Evolutionary conservation across 2,329 filamentous ascomycete genomes (phyloP).

Genomic region (Stromatinia cepivora): DNA sequence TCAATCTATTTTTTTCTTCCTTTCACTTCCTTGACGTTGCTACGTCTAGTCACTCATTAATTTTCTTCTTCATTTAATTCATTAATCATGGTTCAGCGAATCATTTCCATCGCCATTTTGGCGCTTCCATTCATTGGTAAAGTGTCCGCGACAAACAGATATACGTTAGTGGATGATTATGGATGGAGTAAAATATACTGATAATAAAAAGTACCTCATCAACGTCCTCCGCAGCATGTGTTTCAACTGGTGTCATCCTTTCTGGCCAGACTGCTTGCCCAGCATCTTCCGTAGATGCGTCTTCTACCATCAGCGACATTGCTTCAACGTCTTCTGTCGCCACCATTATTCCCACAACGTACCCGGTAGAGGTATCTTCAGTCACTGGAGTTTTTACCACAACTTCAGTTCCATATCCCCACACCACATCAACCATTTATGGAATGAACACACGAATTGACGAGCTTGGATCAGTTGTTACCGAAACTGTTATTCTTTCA

Average conservation of each 20-base stretch:
- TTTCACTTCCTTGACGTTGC: constrained; percentile 27
- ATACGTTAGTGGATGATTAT: constrained; percentile 40
- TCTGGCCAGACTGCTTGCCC: constrained; percentile 14
- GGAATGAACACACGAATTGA: constrained; percentile 15
- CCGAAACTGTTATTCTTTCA: constrained; percentile 20
- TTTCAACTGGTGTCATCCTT: constrained; percentile 10
- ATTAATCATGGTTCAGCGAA: constrained; percentile 27
- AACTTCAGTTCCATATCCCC: not conserved
- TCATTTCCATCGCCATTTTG: constrained; percentile 16
- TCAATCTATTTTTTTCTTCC: constrained; percentile 2
- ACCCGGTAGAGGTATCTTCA: constrained; percentile 2
- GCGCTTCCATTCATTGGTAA: constrained; percentile 23
- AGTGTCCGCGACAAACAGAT: constrained; percentile 25
- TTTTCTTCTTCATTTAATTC: constrained; percentile 25
- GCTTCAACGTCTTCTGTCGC: not conserved
- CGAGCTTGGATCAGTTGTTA: constrained; percentile 19
- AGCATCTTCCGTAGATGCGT: not conserved
- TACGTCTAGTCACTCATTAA: constrained; percentile 35
- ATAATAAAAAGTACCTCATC: constrained; percentile 8
- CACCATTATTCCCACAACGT: not conserved
- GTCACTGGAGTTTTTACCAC: not conserved
- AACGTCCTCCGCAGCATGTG: not conserved
- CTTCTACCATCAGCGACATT: not conserved
- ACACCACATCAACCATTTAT: constrained; percentile 10
- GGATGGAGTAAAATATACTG: constrained; percentile 13